These are phyloP conservation scores for Colletotrichum chrysophilum DNA, from an alignment of 2,329 filamentous ascomycete species.

Conservation along the genomic window DNA sequence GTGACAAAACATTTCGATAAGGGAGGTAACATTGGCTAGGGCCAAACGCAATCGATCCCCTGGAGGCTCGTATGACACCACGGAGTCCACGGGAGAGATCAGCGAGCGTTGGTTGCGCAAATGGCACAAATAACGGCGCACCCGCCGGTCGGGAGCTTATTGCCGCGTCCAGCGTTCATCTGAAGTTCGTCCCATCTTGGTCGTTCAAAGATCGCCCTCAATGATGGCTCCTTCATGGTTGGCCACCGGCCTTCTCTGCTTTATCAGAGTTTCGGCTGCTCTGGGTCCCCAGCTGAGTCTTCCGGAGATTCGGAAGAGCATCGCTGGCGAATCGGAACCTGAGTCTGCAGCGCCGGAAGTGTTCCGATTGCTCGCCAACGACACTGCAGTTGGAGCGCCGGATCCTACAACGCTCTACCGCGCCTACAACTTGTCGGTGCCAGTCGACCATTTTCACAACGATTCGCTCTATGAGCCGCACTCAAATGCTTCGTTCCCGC, in stretches of 20 bases:
- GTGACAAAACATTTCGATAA: not conserved
- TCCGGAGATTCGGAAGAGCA: not conserved
- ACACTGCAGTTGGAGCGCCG: not conserved
- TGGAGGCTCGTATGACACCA: not conserved
- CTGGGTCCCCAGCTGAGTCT: conserved; percentile 8
- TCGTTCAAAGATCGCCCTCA: not conserved
- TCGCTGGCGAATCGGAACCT: not conserved
- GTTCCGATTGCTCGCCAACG: not conserved
- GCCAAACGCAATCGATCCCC: not conserved
- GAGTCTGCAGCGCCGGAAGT: not conserved
- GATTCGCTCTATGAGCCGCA: conserved; percentile 80
- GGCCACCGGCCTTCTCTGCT: not conserved
- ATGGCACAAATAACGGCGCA: not conserved
- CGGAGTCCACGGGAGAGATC: not conserved
- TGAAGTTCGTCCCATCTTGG: not conserved
- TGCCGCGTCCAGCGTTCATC: not conserved
- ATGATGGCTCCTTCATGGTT: not conserved
- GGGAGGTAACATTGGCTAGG: conserved; percentile 1
- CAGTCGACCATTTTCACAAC: conserved; percentile 85
- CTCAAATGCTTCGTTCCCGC: conserved; percentile 66
- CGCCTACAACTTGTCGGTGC: conserved; percentile 48
- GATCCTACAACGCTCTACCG: conserved; percentile 33
- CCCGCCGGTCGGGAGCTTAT: not conserved
- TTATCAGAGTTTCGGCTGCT: not conserved
- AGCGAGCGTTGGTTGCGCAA: not conserved